These are phyloP conservation scores for Pichia deserticola DNA, from an alignment of 805 yeast species.

Conservation along the genomic window DNA sequence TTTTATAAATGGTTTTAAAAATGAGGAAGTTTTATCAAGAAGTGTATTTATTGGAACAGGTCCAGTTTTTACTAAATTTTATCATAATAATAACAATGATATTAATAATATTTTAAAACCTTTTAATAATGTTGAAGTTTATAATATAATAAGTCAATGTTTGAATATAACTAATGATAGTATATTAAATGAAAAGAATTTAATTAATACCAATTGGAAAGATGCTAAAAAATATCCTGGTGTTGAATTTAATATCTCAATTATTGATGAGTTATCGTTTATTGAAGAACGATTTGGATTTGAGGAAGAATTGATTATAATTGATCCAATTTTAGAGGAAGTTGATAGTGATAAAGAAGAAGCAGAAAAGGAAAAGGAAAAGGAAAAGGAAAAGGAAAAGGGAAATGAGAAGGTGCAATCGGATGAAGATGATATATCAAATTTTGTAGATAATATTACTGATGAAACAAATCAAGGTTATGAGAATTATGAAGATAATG, in stretches of 20 bases:
- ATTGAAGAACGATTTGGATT: neutral
- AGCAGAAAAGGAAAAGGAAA: slow-evolving; percentile 4
- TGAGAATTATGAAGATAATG: slow-evolving; percentile 8
- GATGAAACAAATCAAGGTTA: slow-evolving; percentile 10
- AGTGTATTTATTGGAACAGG: slow-evolving; percentile 77
- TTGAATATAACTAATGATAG: slow-evolving; percentile 49
- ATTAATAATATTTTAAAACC: slow-evolving; percentile 46
- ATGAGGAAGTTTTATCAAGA: slow-evolving; percentile 71
- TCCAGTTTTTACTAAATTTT: slow-evolving; percentile 44
- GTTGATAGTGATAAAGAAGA: neutral
- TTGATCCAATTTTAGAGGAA: neutral
- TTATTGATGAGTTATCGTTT: slow-evolving; percentile 35
- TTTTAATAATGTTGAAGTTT: slow-evolving; percentile 65
- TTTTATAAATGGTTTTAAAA: slow-evolving; percentile 85
- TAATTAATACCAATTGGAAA: slow-evolving; percentile 34
- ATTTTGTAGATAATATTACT: neutral
- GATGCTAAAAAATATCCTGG: slow-evolving; percentile 44
- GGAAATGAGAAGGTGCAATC: slow-evolving; percentile 1
- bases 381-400: neutral
- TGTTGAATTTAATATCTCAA: slow-evolving; percentile 36
- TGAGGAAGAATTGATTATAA: neutral
- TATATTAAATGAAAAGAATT: slow-evolving; percentile 1
- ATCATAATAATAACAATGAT: slow-evolving; percentile 32
- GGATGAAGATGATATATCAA: too few relatives aligned
- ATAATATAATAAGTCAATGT: slow-evolving; percentile 65